Evolutionary conservation across 306 rosid genomes (phyloP).

Genomic region (Rosa lucieae): DNA sequence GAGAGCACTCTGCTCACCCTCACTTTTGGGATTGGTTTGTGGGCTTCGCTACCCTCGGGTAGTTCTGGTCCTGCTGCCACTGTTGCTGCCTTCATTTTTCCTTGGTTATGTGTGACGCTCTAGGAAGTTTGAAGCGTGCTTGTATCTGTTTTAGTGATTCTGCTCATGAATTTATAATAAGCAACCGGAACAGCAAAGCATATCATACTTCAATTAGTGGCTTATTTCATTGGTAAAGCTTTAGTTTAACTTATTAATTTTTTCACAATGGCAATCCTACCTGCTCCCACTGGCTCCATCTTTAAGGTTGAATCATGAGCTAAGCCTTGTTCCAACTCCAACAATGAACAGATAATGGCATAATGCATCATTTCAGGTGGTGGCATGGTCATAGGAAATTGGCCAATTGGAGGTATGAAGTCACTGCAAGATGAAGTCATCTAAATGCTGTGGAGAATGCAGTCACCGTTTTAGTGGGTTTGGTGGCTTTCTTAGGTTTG

Average conservation of each 20-base stretch:
- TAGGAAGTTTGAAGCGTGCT: neutral
- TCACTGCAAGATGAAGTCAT: slow-evolving; percentile 2
- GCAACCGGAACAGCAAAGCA: neutral
- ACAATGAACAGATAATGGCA: neutral
- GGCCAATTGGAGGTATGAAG: neutral
- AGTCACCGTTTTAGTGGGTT: slow-evolving; percentile 24
- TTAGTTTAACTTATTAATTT: neutral
- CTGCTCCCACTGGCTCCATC: slow-evolving; percentile 9
- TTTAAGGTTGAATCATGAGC: neutral
- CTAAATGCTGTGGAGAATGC: neutral
- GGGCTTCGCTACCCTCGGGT: slow-evolving; percentile 16
- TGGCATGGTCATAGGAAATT: neutral
- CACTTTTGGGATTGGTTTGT: slow-evolving; percentile 4
- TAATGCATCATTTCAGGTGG: neutral
- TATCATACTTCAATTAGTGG: neutral
- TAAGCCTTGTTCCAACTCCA: slow-evolving; percentile 26
- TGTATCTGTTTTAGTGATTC: neutral
- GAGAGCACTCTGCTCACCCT: slow-evolving; percentile 20
- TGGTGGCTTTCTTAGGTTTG: neutral
- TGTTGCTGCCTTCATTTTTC: slow-evolving; percentile 20
- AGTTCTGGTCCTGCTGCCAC: neutral
- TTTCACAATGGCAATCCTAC: neutral
- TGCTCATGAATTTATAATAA: neutral
- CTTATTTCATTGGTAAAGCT: neutral
- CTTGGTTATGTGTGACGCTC: neutral